A percentile compares a stretch with the other conserved stretches of the same genome.
Conservation (phyloP, 75 land plant species). For the Pinus tabuliformis region DNA sequence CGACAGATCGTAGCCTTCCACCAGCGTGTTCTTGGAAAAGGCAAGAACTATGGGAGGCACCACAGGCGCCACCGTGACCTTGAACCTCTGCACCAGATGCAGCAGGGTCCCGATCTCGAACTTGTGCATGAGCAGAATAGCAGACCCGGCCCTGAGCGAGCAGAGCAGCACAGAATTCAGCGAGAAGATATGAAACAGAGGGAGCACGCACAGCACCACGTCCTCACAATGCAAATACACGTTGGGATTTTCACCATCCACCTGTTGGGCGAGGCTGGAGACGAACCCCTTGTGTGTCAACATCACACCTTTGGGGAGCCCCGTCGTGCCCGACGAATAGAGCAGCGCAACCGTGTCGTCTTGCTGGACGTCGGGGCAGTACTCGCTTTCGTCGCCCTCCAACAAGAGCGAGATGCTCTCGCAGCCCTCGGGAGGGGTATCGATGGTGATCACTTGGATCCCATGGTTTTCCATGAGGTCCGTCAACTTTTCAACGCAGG, state of each 20-base stretch:
- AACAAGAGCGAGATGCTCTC: constrained; percentile 39
- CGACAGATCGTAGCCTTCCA: no score
- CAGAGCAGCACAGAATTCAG: constrained; percentile 69
- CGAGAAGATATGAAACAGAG: constrained; percentile 81
- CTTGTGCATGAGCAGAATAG: constrained; percentile 70
- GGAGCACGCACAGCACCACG: constrained; percentile 78
- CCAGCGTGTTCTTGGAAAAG: no score
- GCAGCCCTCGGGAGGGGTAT: constrained; percentile 46
- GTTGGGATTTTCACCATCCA: constrained; percentile 90
- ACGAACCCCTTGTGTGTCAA: constrained; percentile 78
- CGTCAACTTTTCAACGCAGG: constrained; percentile 49
- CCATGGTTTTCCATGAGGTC: not conserved
- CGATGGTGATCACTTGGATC: constrained; percentile 57
- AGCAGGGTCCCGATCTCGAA: constrained; percentile 47
- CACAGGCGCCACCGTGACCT: no score
- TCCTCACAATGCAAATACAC: constrained; percentile 50
- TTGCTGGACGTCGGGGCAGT: constrained; percentile 24
- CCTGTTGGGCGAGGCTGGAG: constrained; percentile 82
- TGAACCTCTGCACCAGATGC: no score
- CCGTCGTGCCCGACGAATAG: constrained; percentile 89
- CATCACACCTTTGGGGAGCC: constrained; percentile 87
- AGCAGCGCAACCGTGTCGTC: constrained; percentile 79
- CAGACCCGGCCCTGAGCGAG: constrained; percentile 63
- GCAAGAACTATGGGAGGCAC: no score
- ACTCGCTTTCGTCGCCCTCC: constrained; percentile 26